phyloP scores from a whole-genome alignment of 768 basidiomycete genomes.

The Arthromyces matolae region DNA sequence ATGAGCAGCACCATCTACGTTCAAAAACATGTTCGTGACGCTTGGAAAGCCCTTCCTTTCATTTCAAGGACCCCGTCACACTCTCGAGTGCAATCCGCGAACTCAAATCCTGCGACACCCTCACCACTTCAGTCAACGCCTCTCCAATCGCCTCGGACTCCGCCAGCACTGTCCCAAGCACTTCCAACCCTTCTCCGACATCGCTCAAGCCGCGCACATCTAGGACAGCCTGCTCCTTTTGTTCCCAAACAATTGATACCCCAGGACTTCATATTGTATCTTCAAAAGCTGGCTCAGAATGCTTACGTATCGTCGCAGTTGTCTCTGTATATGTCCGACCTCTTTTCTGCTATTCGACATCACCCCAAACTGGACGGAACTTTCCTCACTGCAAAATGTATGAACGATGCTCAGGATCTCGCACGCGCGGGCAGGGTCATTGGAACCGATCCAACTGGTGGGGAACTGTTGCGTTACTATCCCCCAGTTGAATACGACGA shows the following conservation, averaged over 20 bases:
- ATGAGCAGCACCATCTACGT: constrained; percentile 65
- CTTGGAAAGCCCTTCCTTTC: constrained; percentile 30
- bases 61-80: constrained; percentile 16
- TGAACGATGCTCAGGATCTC: constrained; percentile 64
- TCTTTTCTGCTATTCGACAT: constrained; percentile 73
- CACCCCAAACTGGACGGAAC: constrained; percentile 66
- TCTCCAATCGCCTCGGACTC: constrained; percentile 20
- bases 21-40: constrained; percentile 38
- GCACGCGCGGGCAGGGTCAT: constrained; percentile 65
- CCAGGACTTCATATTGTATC: constrained; percentile 26
- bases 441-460: constrained; percentile 56
- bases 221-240: constrained; percentile 18
- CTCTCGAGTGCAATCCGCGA: constrained; percentile 22
- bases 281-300: constrained; percentile 29
- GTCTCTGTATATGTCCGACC: constrained; percentile 63
- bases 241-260: constrained; percentile 27
- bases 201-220: constrained; percentile 15
- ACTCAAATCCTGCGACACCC: constrained; percentile 27
- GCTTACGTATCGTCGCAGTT: constrained; percentile 50
- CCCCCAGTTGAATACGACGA: neutral
- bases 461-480: constrained; percentile 37
- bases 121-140: constrained; percentile 24
- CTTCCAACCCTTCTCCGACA: constrained; percentile 15
- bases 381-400: constrained; percentile 57
- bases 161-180: constrained; percentile 25